Conservation (phyloP, 257 asterid species). For the Gardenia jasminoides region DNA sequence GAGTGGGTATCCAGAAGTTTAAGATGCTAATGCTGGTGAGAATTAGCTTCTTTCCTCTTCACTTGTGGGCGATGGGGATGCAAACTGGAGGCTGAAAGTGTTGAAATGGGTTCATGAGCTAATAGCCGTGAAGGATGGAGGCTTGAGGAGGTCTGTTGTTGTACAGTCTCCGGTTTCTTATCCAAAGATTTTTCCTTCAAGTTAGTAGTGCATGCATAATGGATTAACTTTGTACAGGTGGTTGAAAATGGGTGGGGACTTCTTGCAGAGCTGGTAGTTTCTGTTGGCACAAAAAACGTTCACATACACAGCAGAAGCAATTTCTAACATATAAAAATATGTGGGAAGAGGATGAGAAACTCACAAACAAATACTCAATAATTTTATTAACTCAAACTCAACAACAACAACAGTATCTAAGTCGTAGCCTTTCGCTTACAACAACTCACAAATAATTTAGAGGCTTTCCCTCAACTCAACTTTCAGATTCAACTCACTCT, state of each 20-base stretch:
- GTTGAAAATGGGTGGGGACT: slow-evolving; percentile 97
- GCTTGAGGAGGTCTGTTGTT: slow-evolving; percentile 60
- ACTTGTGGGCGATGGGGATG: slow-evolving; percentile 97
- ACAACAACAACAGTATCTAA: too few relatives aligned
- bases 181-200: slow-evolving; percentile 8
- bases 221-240: slow-evolving; percentile 44
- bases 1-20: slow-evolving; percentile 83
- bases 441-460: too few relatives aligned
- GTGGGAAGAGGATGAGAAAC: too few relatives aligned
- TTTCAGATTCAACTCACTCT: too few relatives aligned
- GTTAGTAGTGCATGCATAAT: slow-evolving; percentile 7
- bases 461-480: too few relatives aligned
- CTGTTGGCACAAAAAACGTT: too few relatives aligned
- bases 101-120: slow-evolving; percentile 89
- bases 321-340: too few relatives aligned
- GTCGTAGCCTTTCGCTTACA: too few relatives aligned
- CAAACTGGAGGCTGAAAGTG: slow-evolving; percentile 98
- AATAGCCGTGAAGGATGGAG: slow-evolving; percentile 90
- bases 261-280: slow-evolving; percentile 79
- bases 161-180: neutral
- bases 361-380: too few relatives aligned
- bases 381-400: too few relatives aligned
- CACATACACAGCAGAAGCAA: too few relatives aligned
- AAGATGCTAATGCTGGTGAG: slow-evolving; percentile 38
- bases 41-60: slow-evolving; percentile 47